phyloP scores from a whole-genome alignment of 2,329 filamentous ascomycete species.

The Alternaria novae-zelandiae region DNA sequence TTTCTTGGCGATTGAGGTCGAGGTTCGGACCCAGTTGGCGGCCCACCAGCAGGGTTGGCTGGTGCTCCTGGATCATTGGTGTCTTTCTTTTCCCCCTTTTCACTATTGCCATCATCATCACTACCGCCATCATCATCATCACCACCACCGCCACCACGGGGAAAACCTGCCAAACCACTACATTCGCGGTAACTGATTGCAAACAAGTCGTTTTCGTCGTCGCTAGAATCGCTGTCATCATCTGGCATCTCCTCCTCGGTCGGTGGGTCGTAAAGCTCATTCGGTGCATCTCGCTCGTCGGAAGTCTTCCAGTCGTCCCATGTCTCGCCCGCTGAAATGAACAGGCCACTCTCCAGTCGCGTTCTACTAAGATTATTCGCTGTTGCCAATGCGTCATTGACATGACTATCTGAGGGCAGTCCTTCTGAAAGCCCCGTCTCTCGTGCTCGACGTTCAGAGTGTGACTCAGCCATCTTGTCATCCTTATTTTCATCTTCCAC shows the following conservation, averaged over 20 bases:
- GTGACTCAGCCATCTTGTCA: rapidly evolving
- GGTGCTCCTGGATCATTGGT: not conserved
- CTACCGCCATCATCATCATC: not conserved
- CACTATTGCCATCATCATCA: not conserved
- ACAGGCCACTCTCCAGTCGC: not conserved
- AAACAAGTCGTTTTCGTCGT: not conserved
- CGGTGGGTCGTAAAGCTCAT: not conserved
- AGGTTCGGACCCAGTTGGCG: not conserved
- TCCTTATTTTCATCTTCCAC: not conserved
- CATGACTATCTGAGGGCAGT: not conserved
- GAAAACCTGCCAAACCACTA: not conserved
- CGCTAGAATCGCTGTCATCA: not conserved
- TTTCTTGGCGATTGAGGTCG: too few relatives aligned
- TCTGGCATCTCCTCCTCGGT: not conserved
- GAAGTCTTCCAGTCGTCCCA: not conserved
- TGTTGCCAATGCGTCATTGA: not conserved
- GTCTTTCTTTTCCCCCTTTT: not conserved
- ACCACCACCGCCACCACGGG: not conserved
- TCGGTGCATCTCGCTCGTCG: not conserved
- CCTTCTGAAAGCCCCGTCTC: not conserved
- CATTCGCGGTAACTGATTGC: not conserved
- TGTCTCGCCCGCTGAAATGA: not conserved
- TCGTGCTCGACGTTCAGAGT: not conserved
- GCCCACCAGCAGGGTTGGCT: not conserved
- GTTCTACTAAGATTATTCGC: not conserved